phyloP scores from a whole-genome alignment of 2,329 filamentous ascomycete species.

The Botrytis paeoniae region DNA sequence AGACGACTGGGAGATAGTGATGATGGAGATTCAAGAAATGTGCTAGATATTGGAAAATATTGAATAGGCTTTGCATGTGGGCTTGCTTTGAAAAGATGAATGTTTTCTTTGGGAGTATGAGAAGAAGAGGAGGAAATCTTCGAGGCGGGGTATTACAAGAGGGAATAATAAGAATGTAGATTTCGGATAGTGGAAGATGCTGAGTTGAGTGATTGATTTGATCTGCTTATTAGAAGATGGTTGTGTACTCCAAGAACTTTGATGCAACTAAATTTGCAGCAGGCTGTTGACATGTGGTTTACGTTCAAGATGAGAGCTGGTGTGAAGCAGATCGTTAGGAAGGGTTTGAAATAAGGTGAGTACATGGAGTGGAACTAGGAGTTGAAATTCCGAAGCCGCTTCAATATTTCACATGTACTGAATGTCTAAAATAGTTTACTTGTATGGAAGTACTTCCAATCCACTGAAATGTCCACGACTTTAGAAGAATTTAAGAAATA shows the following conservation, averaged over 20 bases:
- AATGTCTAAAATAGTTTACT: background rate
- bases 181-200: background rate
- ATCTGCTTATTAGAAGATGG: background rate
- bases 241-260: background rate
- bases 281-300: background rate
- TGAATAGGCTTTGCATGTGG: background rate
- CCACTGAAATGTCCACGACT: background rate
- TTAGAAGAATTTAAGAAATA: no score
- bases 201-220: background rate
- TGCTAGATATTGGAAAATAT: background rate
- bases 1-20: background rate
- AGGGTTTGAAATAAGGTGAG: background rate
- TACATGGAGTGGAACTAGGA: background rate
- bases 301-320: background rate
- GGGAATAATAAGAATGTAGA: background rate
- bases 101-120: background rate
- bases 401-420: background rate
- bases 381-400: background rate
- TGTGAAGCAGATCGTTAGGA: background rate
- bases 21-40: background rate
- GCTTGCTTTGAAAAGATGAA: background rate
- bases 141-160: no score
- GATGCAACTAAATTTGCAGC: no score
- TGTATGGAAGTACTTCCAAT: background rate
- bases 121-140: background rate